phyloP scores from a whole-genome alignment of 1,284 basidiomycete genomes.

The Athelia psychrophila region DNA sequence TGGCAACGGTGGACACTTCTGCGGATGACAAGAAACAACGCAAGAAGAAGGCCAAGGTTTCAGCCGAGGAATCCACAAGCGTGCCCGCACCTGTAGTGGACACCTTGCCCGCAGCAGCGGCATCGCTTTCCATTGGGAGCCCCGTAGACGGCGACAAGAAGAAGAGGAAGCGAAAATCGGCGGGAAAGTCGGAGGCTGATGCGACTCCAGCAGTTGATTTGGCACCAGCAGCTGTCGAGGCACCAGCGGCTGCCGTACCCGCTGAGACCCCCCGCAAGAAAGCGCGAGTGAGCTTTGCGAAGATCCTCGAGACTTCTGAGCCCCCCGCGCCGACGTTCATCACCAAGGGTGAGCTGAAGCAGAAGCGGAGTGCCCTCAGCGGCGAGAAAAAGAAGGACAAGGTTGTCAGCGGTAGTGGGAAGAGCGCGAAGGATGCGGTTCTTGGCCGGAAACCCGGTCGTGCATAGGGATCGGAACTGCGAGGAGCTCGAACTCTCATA shows the following conservation, averaged over 20 bases:
- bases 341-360: slow-evolving; percentile 42
- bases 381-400: slow-evolving; percentile 64
- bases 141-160: background rate
- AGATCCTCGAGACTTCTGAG: slow-evolving; percentile 5
- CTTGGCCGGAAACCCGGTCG: slow-evolving; percentile 32
- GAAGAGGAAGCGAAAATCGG: background rate
- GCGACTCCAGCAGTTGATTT: background rate
- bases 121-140: too few relatives aligned
- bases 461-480: background rate
- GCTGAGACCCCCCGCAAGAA: background rate
- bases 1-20: background rate
- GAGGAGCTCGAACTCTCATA: too few relatives aligned
- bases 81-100: background rate
- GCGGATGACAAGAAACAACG: too few relatives aligned
- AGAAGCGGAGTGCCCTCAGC: slow-evolving; percentile 40
- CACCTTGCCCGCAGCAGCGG: slow-evolving; percentile 2
- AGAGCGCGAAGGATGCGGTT: slow-evolving; percentile 52
- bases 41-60: too few relatives aligned
- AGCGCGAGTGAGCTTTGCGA: background rate
- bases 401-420: slow-evolving; percentile 39
- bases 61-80: too few relatives aligned
- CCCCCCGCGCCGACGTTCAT: slow-evolving; percentile 13
- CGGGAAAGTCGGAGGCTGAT: background rate
- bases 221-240: background rate
- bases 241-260: background rate